phyloP scores from a whole-genome alignment of 768 basidiomycete species.

The Royoungia palumana region DNA sequence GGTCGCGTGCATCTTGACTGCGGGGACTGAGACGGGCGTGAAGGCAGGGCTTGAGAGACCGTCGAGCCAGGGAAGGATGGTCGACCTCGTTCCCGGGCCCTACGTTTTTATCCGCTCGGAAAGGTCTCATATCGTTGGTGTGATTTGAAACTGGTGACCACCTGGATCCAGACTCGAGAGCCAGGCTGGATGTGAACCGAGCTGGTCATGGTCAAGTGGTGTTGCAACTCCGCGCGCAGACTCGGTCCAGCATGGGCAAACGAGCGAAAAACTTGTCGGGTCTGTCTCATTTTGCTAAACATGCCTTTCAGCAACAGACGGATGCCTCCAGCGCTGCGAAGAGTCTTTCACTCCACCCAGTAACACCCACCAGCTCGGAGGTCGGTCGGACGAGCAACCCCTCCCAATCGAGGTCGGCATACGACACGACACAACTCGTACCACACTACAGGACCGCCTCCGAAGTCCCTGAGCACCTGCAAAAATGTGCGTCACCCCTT shows the following conservation, averaged over 20 bases:
- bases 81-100: not conserved
- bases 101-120: conserved; percentile 11
- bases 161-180: not conserved
- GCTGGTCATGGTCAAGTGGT: not conserved
- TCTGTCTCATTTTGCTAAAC: conserved; percentile 41
- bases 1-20: conserved; percentile 22
- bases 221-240: conserved; percentile 8
- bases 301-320: conserved; percentile 32
- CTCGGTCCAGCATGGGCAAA: conserved; percentile 34
- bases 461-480: conserved; percentile 73
- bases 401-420: conserved; percentile 32
- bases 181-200: not conserved
- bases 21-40: not conserved
- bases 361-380: not conserved
- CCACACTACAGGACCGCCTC: conserved; percentile 60
- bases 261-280: conserved; percentile 40
- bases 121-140: not conserved
- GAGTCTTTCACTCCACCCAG: conserved; percentile 1
- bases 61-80: conserved; percentile 1
- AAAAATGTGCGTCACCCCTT: conserved; percentile 60
- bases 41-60: conserved; percentile 20
- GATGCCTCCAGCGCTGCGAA: conserved; percentile 2
- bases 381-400: conserved; percentile 5
- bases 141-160: conserved; percentile 11
- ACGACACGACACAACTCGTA: conserved; percentile 73